Conservation (phyloP, 2,329 filamentous ascomycete genomes). For the Akanthomyces lecanii region DNA sequence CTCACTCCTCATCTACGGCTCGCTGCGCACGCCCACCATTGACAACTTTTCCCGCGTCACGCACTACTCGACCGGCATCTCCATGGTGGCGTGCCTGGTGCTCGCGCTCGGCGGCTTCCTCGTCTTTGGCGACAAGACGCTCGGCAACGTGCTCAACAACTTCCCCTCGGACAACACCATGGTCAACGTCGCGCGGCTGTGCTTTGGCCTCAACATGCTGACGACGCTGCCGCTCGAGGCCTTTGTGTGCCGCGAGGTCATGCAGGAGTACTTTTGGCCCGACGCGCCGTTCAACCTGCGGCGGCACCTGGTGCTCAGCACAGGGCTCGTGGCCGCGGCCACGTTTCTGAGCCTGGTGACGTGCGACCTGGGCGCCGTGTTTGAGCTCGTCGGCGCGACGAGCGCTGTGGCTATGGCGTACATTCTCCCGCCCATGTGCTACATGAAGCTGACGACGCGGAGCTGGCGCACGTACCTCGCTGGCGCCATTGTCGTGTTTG, state of each 20-base stretch:
- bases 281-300: conserved; percentile 73
- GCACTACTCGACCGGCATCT: conserved; percentile 86
- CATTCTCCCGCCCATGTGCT: conserved; percentile 90
- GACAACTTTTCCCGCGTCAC: conserved; percentile 92
- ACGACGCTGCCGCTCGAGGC: conserved; percentile 94
- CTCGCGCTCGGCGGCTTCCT: conserved; percentile 90
- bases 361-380: conserved; percentile 89
- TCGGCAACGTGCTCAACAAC: conserved; percentile 97
- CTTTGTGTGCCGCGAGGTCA: conserved; percentile 95
- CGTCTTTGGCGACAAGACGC: conserved; percentile 84
- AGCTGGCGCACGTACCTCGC: conserved; percentile 71
- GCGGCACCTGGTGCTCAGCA: conserved; percentile 83
- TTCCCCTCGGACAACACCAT: conserved; percentile 86
- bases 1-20: conserved; percentile 94
- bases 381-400: conserved; percentile 93
- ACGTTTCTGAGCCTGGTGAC: conserved; percentile 77
- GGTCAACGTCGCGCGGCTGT: conserved; percentile 91
- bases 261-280: conserved; percentile 76
- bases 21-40: conserved; percentile 86
- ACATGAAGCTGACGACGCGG: conserved; percentile 81
- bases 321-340: conserved; percentile 72
- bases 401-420: conserved; percentile 93
- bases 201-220: conserved; percentile 98
- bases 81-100: conserved; percentile 82
- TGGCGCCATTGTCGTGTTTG: conserved; percentile 71